Evolutionary conservation across 2,329 filamentous ascomycete genomes (phyloP).

Genomic region (Clarireedia monteithiana): DNA sequence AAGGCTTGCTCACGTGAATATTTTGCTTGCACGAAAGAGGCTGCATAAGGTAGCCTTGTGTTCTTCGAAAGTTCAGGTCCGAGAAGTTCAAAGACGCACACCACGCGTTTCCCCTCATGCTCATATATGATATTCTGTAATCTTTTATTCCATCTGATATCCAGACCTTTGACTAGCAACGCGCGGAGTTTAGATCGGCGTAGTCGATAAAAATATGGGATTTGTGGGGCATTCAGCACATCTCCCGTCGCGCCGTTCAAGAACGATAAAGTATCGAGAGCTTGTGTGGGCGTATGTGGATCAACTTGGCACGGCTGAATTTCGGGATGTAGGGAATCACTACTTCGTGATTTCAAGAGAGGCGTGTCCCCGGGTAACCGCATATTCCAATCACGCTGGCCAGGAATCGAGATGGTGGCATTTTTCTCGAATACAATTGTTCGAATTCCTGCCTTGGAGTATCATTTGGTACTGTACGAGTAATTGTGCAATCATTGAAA

Average conservation of each 20-base stretch:
- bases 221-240: conserved; percentile 14
- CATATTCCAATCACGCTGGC: conserved; percentile 33
- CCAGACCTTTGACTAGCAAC: conserved; percentile 29
- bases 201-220: conserved; percentile 30
- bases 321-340: conserved; percentile 22
- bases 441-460: conserved; percentile 16
- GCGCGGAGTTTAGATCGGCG: conserved; percentile 32
- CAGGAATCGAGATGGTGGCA: conserved; percentile 13
- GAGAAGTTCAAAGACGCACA: conserved; percentile 30
- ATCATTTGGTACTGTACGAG: not conserved
- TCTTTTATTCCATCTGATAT: conserved; percentile 33
- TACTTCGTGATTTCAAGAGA: conserved; percentile 27
- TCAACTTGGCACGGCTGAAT: conserved; percentile 28
- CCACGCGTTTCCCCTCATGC: conserved; percentile 24
- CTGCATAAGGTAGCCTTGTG: conserved; percentile 35
- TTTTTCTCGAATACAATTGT: conserved; percentile 23
- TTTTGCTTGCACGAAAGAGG: conserved; percentile 37
- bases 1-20: conserved; percentile 37
- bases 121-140: conserved; percentile 28
- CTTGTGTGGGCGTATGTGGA: conserved; percentile 22
- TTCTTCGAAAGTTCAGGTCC: conserved; percentile 27
- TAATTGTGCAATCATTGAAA: not conserved
- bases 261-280: conserved; percentile 27
- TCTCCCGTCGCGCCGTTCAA: conserved; percentile 31
- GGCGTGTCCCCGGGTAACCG: conserved; percentile 30